Evolutionary conservation across 2,329 filamentous ascomycete genomes (phyloP).

Genomic region (Aspergillus sp.): DNA sequence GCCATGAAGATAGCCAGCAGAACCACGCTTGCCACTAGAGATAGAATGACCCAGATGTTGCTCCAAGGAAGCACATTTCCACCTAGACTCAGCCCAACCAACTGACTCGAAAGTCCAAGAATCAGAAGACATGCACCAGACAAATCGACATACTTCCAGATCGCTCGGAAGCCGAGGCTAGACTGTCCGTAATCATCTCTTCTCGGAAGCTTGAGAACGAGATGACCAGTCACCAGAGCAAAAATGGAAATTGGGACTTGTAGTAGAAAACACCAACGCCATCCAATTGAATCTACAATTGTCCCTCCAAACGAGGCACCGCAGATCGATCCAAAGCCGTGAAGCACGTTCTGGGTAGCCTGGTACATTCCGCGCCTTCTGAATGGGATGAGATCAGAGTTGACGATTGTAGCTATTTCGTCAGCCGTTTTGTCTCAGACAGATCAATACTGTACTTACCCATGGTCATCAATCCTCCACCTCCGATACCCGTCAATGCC

Average conservation of each 20-base stretch:
- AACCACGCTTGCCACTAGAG: constrained; percentile 33
- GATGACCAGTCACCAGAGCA: constrained; percentile 50
- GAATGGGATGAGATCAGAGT: constrained; percentile 70
- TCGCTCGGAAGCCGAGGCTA: constrained; percentile 29
- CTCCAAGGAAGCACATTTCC: constrained; percentile 44
- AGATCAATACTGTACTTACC: constrained; percentile 24
- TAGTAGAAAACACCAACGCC: constrained; percentile 52
- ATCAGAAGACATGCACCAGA: constrained; percentile 55
- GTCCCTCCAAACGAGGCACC: constrained; percentile 42
- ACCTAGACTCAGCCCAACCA: constrained; percentile 41
- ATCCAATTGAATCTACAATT: constrained; percentile 41
- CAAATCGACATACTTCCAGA: constrained; percentile 56
- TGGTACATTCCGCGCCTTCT: constrained; percentile 70
- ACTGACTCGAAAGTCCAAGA: constrained; percentile 53
- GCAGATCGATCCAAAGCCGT: constrained; percentile 60
- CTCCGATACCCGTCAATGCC: constrained; percentile 67
- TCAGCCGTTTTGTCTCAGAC: background rate
- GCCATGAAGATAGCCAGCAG: constrained; percentile 34
- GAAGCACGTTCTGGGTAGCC: constrained; percentile 56
- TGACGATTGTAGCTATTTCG: constrained; percentile 55
- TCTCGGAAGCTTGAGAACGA: constrained; percentile 46
- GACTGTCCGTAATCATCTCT: background rate
- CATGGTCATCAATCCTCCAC: constrained; percentile 65
- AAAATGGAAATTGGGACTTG: constrained; percentile 57
- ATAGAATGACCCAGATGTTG: constrained; percentile 36